phyloP scores from a whole-genome alignment of 177 flowering plant species.

The Telopea speciosissima region DNA sequence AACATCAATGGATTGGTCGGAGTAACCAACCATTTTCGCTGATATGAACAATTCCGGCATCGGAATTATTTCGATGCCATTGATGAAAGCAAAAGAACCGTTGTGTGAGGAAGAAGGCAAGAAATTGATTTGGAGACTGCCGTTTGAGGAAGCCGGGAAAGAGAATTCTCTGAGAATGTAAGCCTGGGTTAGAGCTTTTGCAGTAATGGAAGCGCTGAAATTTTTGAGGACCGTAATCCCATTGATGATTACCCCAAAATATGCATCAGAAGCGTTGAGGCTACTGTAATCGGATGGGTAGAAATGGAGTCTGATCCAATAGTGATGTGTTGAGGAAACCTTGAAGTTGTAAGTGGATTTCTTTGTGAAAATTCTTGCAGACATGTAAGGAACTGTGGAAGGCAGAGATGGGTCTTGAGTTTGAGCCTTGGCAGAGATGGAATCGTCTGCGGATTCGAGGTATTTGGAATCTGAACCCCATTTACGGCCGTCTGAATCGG shows the following conservation, averaged over 20 bases:
- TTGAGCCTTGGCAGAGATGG: conserved; percentile 29
- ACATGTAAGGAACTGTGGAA: conserved; percentile 67
- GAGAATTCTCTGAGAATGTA: conserved; percentile 52
- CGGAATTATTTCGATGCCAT: conserved; percentile 61
- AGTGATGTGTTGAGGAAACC: conserved; percentile 23
- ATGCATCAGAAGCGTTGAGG: conserved; percentile 26
- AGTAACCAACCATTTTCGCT: conserved; percentile 34
- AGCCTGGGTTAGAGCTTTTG: conserved; percentile 57
- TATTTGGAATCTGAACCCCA: conserved; percentile 53
- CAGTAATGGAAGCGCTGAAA: conserved; percentile 59
- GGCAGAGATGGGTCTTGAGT: conserved; percentile 65
- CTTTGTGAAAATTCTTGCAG: conserved; percentile 48
- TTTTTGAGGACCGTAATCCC: conserved; percentile 41
- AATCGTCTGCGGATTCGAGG: conserved; percentile 17
- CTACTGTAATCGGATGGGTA: conserved; percentile 50
- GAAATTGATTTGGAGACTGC: conserved; percentile 35
- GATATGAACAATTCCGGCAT: conserved; percentile 41
- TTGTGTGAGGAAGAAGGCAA: conserved; percentile 31
- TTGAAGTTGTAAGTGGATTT: conserved; percentile 37
- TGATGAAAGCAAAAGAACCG: conserved; percentile 53
- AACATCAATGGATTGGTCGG: conserved; percentile 25
- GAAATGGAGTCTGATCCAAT: conserved; percentile 58
- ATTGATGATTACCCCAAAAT: conserved; percentile 32
- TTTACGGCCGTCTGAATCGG: conserved; percentile 44
- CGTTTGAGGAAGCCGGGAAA: conserved; percentile 9